A percentile compares a stretch with the other conserved stretches of the same genome.
Conservation (phyloP, 2,329 filamentous ascomycete genomes). For the Venturia asperata region DNA sequence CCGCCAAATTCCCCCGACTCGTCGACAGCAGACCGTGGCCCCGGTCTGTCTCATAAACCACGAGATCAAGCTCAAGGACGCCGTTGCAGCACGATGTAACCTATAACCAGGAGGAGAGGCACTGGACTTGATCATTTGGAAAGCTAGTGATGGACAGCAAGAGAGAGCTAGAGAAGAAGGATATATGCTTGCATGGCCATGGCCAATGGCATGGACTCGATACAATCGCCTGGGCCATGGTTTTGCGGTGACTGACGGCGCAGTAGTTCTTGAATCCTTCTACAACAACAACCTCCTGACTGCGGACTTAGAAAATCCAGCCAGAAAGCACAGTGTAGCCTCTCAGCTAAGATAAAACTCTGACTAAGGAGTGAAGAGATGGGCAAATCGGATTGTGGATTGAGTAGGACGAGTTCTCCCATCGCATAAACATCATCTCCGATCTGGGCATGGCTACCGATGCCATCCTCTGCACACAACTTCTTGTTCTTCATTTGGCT, state of each 20-base stretch:
- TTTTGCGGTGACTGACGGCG: not conserved
- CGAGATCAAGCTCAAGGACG: not conserved
- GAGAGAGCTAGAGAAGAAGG: not conserved
- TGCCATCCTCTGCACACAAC: not conserved
- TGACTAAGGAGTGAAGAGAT: not conserved
- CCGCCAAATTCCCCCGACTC: not conserved
- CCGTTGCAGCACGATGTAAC: conserved; percentile 9
- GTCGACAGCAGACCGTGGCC: not conserved
- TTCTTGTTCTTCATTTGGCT: not conserved
- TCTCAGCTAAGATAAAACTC: not conserved
- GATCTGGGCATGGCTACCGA: not conserved
- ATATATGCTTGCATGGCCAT: not conserved
- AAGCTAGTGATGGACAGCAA: not conserved
- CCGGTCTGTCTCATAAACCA: conserved; percentile 10
- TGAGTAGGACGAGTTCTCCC: not conserved
- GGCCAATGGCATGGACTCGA: not conserved
- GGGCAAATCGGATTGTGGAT: not conserved
- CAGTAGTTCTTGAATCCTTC: not conserved
- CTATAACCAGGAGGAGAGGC: not conserved
- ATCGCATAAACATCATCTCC: conserved; percentile 14
- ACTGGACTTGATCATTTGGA: conserved; percentile 12
- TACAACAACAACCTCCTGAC: not conserved
- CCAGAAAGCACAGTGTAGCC: not conserved
- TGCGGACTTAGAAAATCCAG: not conserved
- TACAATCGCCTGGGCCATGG: not conserved